A percentile compares a stretch with the other conserved stretches of the same genome.
Evolutionary conservation across 306 rosid species (phyloP).

Genomic region (Sindora glabra): DNA sequence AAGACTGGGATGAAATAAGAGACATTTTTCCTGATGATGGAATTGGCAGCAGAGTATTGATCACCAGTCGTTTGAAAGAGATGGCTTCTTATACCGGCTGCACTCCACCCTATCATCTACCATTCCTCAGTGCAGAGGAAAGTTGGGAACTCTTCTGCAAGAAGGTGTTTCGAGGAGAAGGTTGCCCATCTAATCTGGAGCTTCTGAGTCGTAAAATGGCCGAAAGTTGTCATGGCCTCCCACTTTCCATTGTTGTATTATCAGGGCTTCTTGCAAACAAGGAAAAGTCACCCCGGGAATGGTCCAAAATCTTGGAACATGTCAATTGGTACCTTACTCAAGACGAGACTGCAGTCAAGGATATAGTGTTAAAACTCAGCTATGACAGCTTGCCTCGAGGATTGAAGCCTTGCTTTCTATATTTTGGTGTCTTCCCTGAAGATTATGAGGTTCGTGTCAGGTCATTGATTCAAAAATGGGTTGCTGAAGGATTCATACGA

Average conservation of each 20-base stretch:
- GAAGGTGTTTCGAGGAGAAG: constrained; percentile 1
- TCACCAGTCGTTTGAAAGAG: not conserved
- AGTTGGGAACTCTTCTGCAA: constrained; percentile 12
- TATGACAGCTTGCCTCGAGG: not conserved
- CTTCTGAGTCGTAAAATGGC: not conserved
- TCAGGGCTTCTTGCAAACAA: not conserved
- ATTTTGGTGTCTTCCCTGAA: not conserved
- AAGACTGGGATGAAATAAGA: not conserved
- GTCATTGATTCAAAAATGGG: not conserved
- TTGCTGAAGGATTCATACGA: constrained; percentile 19
- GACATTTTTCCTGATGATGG: not conserved
- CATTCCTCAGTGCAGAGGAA: not conserved
- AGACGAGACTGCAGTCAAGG: not conserved
- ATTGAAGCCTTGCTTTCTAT: not conserved
- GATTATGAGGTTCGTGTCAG: not conserved
- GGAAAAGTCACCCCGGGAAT: not conserved
- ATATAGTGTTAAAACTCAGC: not conserved
- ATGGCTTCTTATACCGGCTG: not conserved
- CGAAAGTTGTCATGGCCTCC: not conserved
- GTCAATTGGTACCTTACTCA: constrained; percentile 6
- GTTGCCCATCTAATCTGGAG: not conserved
- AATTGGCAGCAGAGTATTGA: constrained; percentile 4
- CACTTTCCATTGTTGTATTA: not conserved
- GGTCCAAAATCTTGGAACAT: constrained; percentile 10
- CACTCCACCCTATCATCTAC: not conserved